phyloP scores from a whole-genome alignment of 2,329 filamentous ascomycete species.

The Fusarium pseudograminearum region DNA sequence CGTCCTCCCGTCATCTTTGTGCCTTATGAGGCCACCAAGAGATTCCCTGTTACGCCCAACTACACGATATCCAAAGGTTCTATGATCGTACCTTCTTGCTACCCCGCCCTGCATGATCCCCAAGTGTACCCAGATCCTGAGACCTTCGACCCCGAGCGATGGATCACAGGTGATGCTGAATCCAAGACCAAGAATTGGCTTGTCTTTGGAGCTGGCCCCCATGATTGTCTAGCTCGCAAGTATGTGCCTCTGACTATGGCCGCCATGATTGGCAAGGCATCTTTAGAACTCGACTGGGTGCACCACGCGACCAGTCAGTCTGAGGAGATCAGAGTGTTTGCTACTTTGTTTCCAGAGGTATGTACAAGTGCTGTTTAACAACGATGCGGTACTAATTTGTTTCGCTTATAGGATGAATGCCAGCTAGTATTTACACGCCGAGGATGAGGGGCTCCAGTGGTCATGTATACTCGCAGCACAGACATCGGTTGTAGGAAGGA shows the following conservation, averaged over 20 bases:
- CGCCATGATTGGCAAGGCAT: conserved; percentile 65
- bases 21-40: conserved; percentile 62
- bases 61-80: conserved; percentile 64
- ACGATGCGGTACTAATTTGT: background rate
- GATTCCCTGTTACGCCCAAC: conserved; percentile 59
- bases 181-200: conserved; percentile 66
- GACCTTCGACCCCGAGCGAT: conserved; percentile 63
- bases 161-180: conserved; percentile 64
- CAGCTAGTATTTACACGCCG: conserved; percentile 22
- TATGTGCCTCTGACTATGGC: conserved; percentile 65
- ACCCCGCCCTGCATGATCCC: conserved; percentile 63
- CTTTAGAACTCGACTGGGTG: conserved; percentile 62
- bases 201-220: conserved; percentile 64
- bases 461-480: accelerated
- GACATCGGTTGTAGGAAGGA: accelerated
- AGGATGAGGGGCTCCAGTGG: background rate
- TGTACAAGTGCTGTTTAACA: conserved; percentile 24
- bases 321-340: conserved; percentile 65
- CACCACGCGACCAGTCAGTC: conserved; percentile 62
- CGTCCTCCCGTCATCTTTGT: conserved; percentile 67
- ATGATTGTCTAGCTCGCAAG: conserved; percentile 62
- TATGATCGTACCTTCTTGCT: conserved; percentile 64
- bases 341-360: conserved; percentile 62
- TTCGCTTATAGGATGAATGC: conserved; percentile 17
- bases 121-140: conserved; percentile 61